phyloP scores from a whole-genome alignment of 2,329 filamentous ascomycete genomes.

The Aspergillus glaucus region DNA sequence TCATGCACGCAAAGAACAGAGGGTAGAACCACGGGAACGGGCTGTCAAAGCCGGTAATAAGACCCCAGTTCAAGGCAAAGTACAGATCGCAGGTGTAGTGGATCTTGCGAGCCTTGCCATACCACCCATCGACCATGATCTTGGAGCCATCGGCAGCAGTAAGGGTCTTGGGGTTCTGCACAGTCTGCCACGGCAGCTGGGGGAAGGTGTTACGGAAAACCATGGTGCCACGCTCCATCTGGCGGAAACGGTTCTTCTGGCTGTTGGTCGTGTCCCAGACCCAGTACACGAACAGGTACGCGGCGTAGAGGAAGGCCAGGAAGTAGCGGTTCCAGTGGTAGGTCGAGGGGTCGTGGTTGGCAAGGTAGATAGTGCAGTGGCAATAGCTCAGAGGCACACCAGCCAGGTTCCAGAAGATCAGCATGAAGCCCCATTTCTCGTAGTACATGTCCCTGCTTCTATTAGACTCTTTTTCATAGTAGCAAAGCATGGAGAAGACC shows the following conservation, averaged over 20 bases:
- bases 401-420: slow-evolving; percentile 95
- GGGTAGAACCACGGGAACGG: slow-evolving; percentile 90
- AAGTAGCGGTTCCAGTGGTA: slow-evolving; percentile 71
- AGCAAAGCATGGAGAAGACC: slow-evolving; percentile 11
- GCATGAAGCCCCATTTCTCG: slow-evolving; percentile 96
- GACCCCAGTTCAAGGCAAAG: slow-evolving; percentile 70
- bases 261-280: slow-evolving; percentile 88
- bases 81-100: slow-evolving; percentile 77
- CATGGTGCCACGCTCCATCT: slow-evolving; percentile 64
- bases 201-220: slow-evolving; percentile 75
- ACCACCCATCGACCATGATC: slow-evolving; percentile 82
- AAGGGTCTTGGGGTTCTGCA: slow-evolving; percentile 76
- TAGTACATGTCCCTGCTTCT: slow-evolving; percentile 80
- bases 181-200: slow-evolving; percentile 78
- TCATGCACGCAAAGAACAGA: slow-evolving; percentile 73
- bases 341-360: slow-evolving; percentile 69
- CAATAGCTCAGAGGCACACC: slow-evolving; percentile 88
- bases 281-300: slow-evolving; percentile 82
- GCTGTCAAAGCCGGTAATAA: slow-evolving; percentile 74
- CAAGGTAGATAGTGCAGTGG: slow-evolving; percentile 85
- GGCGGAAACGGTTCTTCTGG: slow-evolving; percentile 89
- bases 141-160: slow-evolving; percentile 65
- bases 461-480: neutral
- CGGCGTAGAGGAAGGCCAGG: slow-evolving; percentile 57
- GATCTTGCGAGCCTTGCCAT: slow-evolving; percentile 69